Base-by-base conservation (phyloP, 768 basidiomycete species). In the Naematelia aurantialba region DNA sequence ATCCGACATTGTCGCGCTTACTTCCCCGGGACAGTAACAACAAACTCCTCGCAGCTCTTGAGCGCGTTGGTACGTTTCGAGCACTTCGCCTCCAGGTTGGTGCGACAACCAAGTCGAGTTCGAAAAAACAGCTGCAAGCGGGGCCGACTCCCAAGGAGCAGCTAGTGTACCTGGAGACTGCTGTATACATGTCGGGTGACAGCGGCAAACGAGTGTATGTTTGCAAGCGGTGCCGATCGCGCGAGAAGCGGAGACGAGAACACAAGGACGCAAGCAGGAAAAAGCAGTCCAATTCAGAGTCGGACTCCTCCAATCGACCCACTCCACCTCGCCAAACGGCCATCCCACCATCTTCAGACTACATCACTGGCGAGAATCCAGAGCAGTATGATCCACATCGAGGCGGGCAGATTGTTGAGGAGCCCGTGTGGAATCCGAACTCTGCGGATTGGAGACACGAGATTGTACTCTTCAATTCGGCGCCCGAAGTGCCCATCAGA, bases 381-480 rank as follows among this genome's bases (percentile, higher is more conserved):
- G 68, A 72, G 34, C 68, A 69, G 39, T 70, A 71, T 42, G 68
- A 74, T 51, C 65, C 73, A 3, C 67, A 61, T 27, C 52, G 61
- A 39, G 39, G 8, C 11, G 59, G 55, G 34, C 72, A 70, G 44
- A 48, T 62, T 3, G 69, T 73, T 1, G 72, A 70, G 47, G 69
- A 70, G 45, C 73, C 73, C 8, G 50, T 60, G 29, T 74, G 69
- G 63, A 63, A 74, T 56, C 70, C 73, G 0, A 55, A 61, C 13
- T 25, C 31, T 24, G 42, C 71, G 48, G 79, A 77, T 61, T 79
- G 79, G 60, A 65, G 73, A 17, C 72, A 78, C 69, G 71, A 79
- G 61, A 92, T 99, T 68, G 86, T 99, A 49, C 88, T 98, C 60
- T 99, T 98, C 80, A 98, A 98, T 71, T 94, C 92, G 65, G 82